Base-by-base conservation (phyloP, 75 land plant species). In the Selaginella tamariscina region DNA sequence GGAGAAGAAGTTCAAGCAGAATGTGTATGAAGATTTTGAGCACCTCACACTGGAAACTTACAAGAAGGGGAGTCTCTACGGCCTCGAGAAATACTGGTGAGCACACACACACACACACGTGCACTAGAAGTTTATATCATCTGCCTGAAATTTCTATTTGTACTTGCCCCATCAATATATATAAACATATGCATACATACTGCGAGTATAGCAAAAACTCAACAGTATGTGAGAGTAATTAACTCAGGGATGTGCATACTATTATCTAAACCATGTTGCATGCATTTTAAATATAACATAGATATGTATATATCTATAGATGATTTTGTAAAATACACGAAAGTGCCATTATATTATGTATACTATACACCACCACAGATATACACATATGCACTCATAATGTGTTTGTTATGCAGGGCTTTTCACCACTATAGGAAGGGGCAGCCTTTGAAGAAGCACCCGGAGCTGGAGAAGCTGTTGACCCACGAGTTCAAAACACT, bases 51-150 rank as follows among this genome's bases (percentile, higher is more conserved):
- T 91, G 64, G 88, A 90, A 29, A 88, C 86, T 54, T 91, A 85
- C 62, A 73, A 76, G 22, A 87, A 82, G 62, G 99, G 99, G 56
- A 88, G 86, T 72, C 82, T 95, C 30, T 95, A 95, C 76, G 99
- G 99, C 49, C 87, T 95, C n/a, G 99, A 95, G 74, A 87, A 95
- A 80, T 95, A 95, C 70, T 91, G 99, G 99, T 95, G 81, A 55
- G 55, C 62, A 11, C 28, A 21, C 5, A 1, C 1, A n/a, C n/a
- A n/a, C n/a, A n/a, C n/a, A n/a, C n/a, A n/a, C n/a, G n/a, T n/a
- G n/a, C n/a, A n/a, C n/a, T n/a, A n/a, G n/a, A n/a, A n/a, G n/a
- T n/a, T n/a, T n/a, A n/a, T n/a, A n/a, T n/a, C n/a, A n/a, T n/a
- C n/a, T n/a, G n/a, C n/a, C 21, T 33, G 26, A 2, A 18, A 1